These are phyloP conservation scores for Phytophthora hybrid DNA, from an alignment of 352 stramenopile genomes.

Conservation along the genomic window DNA sequence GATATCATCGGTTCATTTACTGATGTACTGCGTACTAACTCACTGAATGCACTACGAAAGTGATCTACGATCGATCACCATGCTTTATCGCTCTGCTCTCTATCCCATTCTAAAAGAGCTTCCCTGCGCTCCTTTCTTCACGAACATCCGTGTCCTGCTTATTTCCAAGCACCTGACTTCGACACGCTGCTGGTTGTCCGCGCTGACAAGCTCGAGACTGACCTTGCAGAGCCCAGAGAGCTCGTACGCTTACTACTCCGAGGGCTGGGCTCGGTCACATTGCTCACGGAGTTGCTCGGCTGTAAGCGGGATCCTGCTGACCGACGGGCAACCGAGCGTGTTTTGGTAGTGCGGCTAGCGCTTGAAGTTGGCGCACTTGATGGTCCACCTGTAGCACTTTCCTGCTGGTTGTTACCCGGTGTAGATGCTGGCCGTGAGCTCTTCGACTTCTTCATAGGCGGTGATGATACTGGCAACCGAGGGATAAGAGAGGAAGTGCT, in stretches of 20 bases:
- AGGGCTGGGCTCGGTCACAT: conserved; percentile 30
- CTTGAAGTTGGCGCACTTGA: conserved; percentile 13
- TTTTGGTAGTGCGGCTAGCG: conserved; percentile 31
- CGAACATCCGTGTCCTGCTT: conserved; percentile 8
- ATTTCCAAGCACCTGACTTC: conserved; percentile 41
- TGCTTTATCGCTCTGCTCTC: conserved; percentile 1
- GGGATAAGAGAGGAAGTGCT: conserved; percentile 80
- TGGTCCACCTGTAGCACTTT: conserved; percentile 14
- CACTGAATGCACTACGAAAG: conserved; percentile 22
- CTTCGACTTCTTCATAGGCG: conserved; percentile 58
- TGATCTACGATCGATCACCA: conserved; percentile 48
- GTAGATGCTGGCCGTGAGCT: conserved; percentile 30
- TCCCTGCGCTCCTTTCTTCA: conserved; percentile 13
- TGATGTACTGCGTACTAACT: conserved; percentile 12
- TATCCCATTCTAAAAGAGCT: conserved; percentile 28
- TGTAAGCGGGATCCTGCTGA: conserved; percentile 33
- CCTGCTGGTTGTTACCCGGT: conserved; percentile 42
- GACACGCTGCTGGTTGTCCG: conserved; percentile 25
- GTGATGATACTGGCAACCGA: conserved; percentile 48
- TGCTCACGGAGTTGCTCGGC: conserved; percentile 20
- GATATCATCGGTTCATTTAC: neutral
- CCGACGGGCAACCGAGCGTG: conserved; percentile 16
- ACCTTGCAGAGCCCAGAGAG: conserved; percentile 29
- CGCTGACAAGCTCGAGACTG: conserved; percentile 14
- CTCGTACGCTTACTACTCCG: conserved; percentile 32